Base-by-base conservation (phyloP, 306 rosid genomes). In the Vigna radiata region DNA sequence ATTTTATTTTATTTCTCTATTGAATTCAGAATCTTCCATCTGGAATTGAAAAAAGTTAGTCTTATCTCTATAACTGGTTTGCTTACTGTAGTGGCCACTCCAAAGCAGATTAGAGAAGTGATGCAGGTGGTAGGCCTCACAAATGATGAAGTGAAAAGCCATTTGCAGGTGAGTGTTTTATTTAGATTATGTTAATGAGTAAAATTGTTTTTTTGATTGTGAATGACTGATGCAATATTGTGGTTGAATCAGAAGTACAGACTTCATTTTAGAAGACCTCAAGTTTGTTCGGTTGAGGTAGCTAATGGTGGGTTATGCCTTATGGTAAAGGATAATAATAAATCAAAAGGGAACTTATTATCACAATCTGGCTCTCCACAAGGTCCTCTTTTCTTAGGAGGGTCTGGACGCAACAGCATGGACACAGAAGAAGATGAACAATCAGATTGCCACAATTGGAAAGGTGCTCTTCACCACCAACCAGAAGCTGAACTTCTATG, bases 141-240 rank as follows among this genome's bases (percentile, higher is more conserved):
- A 72, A 92, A 92, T 72, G 97, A 92, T 84, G 97, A 92, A 84
- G 97, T 92, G 69, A 92, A 90, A 75, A 92, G 97, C 85, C 97
- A 92, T 83, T 86, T 92, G 78, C 97, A 92, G 81, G 97, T 87
- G 50, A 54, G 76, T 68, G 47, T 36, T 53, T 29, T 8, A 33
- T 12, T 46, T 60, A 50, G 16, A 10, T 10, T 21, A 56, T 10
- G 27, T 25, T 25, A 25, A 25, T 2, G 27, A 25, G 2, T 25
- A 0, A 25, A 25, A 25, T 25, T 25, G 2, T 43, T 11, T 55
- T 55, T 2, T 11, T 2, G 2, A 1, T 29, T 17, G 8, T 18
- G 5, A 36, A 39, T 19, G 8, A 52, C 6, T 36, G 1, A 58
- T 21, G 13, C 10, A 77, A 7, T 31, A 15, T 19, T 54, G 58